A percentile compares a stretch with the other conserved stretches of the same genome.
phyloP scores from a whole-genome alignment of 371 early-diverging fungal genomes.

The Mucor indicus region DNA sequence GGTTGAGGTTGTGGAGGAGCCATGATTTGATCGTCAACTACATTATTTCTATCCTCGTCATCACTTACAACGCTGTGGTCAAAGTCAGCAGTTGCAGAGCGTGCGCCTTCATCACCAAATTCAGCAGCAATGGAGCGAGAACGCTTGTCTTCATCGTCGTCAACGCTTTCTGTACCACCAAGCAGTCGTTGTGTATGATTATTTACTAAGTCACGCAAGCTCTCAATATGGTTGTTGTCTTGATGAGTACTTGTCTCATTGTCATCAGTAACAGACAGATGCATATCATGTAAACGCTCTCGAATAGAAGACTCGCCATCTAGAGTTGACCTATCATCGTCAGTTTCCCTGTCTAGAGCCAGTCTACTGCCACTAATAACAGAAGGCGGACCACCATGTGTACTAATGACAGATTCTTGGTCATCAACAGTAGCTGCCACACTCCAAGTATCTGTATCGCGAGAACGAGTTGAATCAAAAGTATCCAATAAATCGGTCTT shows the following conservation, averaged over 20 bases:
- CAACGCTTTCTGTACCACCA: conserved; percentile 6
- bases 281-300: conserved; percentile 17
- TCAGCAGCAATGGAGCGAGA: conserved; percentile 50
- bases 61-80: conserved; percentile 38
- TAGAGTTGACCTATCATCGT: conserved; percentile 26
- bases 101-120: conserved; percentile 48
- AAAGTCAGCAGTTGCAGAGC: conserved; percentile 43
- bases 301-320: conserved; percentile 24
- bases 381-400: conserved; percentile 34
- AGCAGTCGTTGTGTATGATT: conserved; percentile 5
- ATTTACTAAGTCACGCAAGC: conserved; percentile 22
- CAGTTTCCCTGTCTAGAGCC: conserved; percentile 23
- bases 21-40: conserved; percentile 45
- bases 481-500: conserved; percentile 51
- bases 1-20: conserved; percentile 55
- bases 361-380: conserved; percentile 18
- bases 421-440: conserved; percentile 55
- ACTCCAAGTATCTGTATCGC: conserved; percentile 52
- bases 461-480: conserved; percentile 27
- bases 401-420: conserved; percentile 48
- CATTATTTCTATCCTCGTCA: conserved; percentile 22
- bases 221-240: background rate
- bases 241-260: background rate
- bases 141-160: conserved; percentile 42
- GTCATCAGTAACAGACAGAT: background rate